These are phyloP conservation scores for Gardenia jasminoides DNA, from an alignment of 257 asterid species.

Conservation along the genomic window DNA sequence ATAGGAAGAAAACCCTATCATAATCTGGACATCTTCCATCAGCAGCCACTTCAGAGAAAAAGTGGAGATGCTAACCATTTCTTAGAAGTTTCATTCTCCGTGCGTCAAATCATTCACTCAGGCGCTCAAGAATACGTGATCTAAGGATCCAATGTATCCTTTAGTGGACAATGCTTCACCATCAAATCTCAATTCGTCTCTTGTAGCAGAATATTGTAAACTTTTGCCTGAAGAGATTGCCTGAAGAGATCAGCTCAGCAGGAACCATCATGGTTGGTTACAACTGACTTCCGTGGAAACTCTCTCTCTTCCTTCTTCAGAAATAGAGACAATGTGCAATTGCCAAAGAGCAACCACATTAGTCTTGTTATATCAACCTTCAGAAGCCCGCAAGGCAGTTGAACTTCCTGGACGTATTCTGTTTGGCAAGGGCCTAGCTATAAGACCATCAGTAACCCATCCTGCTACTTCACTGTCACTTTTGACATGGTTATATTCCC, in stretches of 20 bases:
- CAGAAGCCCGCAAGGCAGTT: constrained; percentile 36
- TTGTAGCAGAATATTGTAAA: background rate
- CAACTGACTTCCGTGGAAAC: too few relatives aligned
- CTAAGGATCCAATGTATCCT: background rate
- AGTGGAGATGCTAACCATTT: background rate
- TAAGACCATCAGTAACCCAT: constrained; percentile 77
- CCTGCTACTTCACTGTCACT: constrained; percentile 70
- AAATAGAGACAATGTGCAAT: too few relatives aligned
- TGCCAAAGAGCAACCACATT: too few relatives aligned
- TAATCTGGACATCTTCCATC: background rate
- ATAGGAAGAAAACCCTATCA: background rate
- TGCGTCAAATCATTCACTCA: background rate
- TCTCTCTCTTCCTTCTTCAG: too few relatives aligned
- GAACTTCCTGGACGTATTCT: constrained; percentile 50
- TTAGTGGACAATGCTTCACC: background rate
- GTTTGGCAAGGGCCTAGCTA: constrained; percentile 79
- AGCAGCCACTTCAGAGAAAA: background rate
- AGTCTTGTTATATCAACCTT: constrained; percentile 27
- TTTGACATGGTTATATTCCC: constrained; percentile 74
- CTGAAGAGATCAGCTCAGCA: too few relatives aligned
- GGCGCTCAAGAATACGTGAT: background rate
- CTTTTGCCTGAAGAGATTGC: too few relatives aligned
- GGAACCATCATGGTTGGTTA: too few relatives aligned
- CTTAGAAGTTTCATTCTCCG: too few relatives aligned
- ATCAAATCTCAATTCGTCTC: background rate